phyloP scores from a whole-genome alignment of 805 yeast genomes.

The Hanseniaspora vineae region DNA sequence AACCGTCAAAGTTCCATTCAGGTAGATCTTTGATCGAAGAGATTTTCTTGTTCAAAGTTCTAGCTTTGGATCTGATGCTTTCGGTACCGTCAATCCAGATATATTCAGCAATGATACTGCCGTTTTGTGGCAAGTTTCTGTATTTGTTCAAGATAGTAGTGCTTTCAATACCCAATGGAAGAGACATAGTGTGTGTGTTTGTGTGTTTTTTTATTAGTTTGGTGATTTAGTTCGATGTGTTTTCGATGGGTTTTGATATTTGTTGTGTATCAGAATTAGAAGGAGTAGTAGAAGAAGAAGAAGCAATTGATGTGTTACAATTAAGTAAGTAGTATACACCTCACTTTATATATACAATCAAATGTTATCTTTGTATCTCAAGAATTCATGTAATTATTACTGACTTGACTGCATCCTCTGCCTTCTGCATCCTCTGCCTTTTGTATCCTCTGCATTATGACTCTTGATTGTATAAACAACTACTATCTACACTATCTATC shows the following conservation, averaged over 20 bases:
- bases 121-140: constrained; percentile 71
- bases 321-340: too few relatives aligned
- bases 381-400: too few relatives aligned
- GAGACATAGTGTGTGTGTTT: constrained; percentile 10
- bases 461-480: too few relatives aligned
- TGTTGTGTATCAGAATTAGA: too few relatives aligned
- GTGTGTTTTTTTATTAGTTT: not conserved
- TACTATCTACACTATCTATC: too few relatives aligned
- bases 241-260: not conserved
- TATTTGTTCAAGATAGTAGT: constrained; percentile 77
- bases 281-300: too few relatives aligned
- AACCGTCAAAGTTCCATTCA: constrained; percentile 99
- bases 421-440: too few relatives aligned
- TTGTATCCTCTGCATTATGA: too few relatives aligned
- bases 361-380: too few relatives aligned
- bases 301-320: not conserved
- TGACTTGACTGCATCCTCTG: too few relatives aligned
- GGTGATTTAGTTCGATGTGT: not conserved
- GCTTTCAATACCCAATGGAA: constrained; percentile 31
- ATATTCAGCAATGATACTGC: constrained; percentile 86
- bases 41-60: constrained; percentile 62
- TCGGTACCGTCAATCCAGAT: constrained; percentile 96
- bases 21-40: constrained; percentile 75
- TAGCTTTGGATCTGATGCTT: constrained; percentile 85
- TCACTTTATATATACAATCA: too few relatives aligned